Conservation (phyloP, 2,329 filamentous ascomycete genomes). For the Scedosporium aurantiacum region DNA sequence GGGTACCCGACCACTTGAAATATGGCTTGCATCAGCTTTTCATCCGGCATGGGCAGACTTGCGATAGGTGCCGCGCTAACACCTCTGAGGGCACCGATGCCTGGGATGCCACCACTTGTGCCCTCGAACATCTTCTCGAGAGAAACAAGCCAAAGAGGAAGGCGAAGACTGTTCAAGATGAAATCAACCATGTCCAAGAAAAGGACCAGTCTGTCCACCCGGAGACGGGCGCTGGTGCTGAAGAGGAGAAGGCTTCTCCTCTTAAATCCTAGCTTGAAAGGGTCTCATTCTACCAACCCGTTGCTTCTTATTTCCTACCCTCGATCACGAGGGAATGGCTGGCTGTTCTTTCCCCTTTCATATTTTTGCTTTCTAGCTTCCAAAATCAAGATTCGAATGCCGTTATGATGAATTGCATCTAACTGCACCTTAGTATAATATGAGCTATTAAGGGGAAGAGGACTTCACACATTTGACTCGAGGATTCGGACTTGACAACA, state of each 20-base stretch:
- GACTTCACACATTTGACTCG: too few relatives aligned
- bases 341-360: not conserved
- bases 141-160: constrained; percentile 7
- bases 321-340: not conserved
- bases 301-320: not conserved
- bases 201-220: too few relatives aligned
- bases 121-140: constrained; percentile 29
- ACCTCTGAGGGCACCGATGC: constrained; percentile 49
- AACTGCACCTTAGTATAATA: too few relatives aligned
- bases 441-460: too few relatives aligned
- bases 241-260: not conserved
- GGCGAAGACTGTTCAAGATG: not conserved
- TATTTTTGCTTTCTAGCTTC: not conserved
- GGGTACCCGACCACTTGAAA: constrained; percentile 40
- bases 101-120: constrained; percentile 44
- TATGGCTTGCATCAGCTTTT: constrained; percentile 45
- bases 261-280: not conserved
- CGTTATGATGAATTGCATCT: too few relatives aligned
- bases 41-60: constrained; percentile 40
- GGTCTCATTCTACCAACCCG: not conserved
- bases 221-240: not conserved
- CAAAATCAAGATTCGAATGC: not conserved
- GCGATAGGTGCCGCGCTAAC: constrained; percentile 31
- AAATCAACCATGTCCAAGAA: too few relatives aligned
- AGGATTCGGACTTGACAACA: too few relatives aligned